These are phyloP conservation scores for Zygosaccharomyces lentus DNA, from an alignment of 805 yeast species.

Conservation along the genomic window DNA sequence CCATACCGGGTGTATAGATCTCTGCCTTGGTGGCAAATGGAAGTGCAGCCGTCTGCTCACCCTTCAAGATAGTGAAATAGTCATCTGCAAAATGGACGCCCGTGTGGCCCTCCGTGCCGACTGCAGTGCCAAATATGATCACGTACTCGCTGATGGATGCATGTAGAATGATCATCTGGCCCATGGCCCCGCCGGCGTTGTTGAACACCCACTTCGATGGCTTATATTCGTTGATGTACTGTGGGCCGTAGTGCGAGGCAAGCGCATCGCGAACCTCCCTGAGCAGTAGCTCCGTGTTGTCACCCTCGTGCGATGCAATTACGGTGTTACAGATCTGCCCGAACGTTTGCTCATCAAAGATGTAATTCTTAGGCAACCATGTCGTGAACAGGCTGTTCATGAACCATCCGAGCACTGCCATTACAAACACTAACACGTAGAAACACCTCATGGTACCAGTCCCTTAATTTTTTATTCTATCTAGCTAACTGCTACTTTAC, in stretches of 20 bases:
- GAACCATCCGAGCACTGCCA: conserved; percentile 22
- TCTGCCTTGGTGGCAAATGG: conserved; percentile 63
- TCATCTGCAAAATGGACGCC: conserved; percentile 98
- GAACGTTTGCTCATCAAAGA: conserved; percentile 64
- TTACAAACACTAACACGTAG: conserved; percentile 12
- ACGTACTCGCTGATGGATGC: conserved; percentile 92
- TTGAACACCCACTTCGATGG: conserved; percentile 91
- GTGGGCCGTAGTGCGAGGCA: conserved; percentile 64
- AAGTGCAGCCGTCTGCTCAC: conserved; percentile 69
- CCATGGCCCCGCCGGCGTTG: conserved; percentile 99
- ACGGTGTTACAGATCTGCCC: conserved; percentile 55
- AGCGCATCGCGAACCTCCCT: conserved; percentile 55
- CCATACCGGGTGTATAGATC: conserved; percentile 81
- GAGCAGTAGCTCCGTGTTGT: conserved; percentile 58
- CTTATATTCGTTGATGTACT: conserved; percentile 63
- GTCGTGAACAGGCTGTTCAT: conserved; percentile 41
- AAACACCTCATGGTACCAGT: conserved; percentile 22
- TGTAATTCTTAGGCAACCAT: conserved; percentile 68
- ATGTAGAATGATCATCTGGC: conserved; percentile 89
- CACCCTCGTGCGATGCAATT: conserved; percentile 40
- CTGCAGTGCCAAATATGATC: conserved; percentile 88
- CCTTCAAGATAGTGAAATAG: conserved; percentile 84
- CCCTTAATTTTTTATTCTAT: neutral
- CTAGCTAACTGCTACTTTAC: neutral
- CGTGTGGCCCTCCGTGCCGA: conserved; percentile 94